These are phyloP conservation scores for Trypanosoma brucei DNA, from an alignment of 208 protist genomes.

Conservation along the genomic window DNA sequence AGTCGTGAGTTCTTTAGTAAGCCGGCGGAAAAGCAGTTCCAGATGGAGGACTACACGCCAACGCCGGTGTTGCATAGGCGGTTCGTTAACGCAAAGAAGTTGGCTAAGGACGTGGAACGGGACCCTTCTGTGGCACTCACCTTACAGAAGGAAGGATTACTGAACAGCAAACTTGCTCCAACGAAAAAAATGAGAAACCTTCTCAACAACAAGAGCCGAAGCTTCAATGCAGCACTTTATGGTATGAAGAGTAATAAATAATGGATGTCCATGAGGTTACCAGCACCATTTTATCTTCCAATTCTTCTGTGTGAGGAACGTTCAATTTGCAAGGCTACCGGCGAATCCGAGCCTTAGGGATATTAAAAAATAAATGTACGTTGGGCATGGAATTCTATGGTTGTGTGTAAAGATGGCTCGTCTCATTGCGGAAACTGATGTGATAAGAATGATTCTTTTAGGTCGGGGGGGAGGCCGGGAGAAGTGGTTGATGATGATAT, in stretches of 20 bases:
- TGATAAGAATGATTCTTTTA: too few relatives aligned
- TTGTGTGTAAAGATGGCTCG: too few relatives aligned
- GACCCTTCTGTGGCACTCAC: slow-evolving; percentile 49
- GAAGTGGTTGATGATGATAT: too few relatives aligned
- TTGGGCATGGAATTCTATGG: too few relatives aligned
- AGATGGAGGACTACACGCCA: slow-evolving; percentile 81
- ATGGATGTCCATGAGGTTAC: background rate
- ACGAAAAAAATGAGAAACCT: slow-evolving; percentile 35
- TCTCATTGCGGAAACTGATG: too few relatives aligned
- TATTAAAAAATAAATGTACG: too few relatives aligned
- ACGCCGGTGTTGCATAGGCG: slow-evolving; percentile 44
- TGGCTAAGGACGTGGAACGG: slow-evolving; percentile 46
- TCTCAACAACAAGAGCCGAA: slow-evolving; percentile 44
- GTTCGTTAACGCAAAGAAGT: slow-evolving; percentile 45
- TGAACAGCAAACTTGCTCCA: slow-evolving; percentile 41
- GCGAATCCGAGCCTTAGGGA: too few relatives aligned
- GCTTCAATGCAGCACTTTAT: slow-evolving; percentile 12
- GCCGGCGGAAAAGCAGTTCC: slow-evolving; percentile 50
- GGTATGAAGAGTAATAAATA: background rate
- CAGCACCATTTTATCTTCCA: background rate
- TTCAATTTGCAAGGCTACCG: too few relatives aligned
- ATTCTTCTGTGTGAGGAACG: background rate
- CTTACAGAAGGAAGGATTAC: slow-evolving; percentile 45
- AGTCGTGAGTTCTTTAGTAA: slow-evolving; percentile 77
- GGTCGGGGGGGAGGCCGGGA: too few relatives aligned